Conservation (phyloP, 2,329 filamentous ascomycete species). For the Colletotrichum echinochloae region DNA sequence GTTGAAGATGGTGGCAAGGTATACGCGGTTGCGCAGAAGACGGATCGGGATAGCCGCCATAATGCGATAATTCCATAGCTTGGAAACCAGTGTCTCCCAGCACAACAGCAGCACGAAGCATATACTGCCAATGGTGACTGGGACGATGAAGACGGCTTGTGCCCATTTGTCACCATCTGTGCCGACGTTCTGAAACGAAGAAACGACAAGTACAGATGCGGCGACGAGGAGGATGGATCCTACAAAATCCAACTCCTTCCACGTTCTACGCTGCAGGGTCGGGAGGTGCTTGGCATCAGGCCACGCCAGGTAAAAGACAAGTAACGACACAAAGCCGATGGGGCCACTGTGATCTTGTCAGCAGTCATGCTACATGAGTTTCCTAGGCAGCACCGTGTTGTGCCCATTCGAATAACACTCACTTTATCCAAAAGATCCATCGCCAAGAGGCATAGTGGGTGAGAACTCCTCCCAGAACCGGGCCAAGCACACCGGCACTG, state of each 20-base stretch:
- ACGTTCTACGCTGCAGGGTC: conserved; percentile 53
- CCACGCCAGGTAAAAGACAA: conserved; percentile 63
- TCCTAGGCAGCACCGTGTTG: too few relatives aligned
- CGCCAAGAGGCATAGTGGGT: conserved; percentile 63
- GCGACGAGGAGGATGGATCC: conserved; percentile 66
- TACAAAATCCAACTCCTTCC: conserved; percentile 64
- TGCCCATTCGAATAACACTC: conserved; percentile 41
- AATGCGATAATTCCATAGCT: conserved; percentile 48
- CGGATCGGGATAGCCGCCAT: conserved; percentile 61
- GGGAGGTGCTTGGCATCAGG: conserved; percentile 58
- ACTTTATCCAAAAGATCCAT: conserved; percentile 73
- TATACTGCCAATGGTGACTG: conserved; percentile 52
- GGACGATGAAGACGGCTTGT: conserved; percentile 55
- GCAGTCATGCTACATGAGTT: not conserved
- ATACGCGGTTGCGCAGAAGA: conserved; percentile 61
- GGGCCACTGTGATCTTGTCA: conserved; percentile 52
- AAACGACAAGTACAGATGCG: conserved; percentile 66
- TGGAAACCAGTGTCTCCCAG: conserved; percentile 54
- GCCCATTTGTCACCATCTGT: conserved; percentile 55
- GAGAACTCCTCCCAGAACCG: conserved; percentile 63
- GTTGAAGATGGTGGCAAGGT: conserved; percentile 56
- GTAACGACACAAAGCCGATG: conserved; percentile 59
- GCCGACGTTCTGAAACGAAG: conserved; percentile 67
- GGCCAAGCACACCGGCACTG: conserved; percentile 62
- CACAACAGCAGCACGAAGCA: conserved; percentile 52